phyloP scores from a whole-genome alignment of 2,329 filamentous ascomycete species.

The Penicillium sp. region DNA sequence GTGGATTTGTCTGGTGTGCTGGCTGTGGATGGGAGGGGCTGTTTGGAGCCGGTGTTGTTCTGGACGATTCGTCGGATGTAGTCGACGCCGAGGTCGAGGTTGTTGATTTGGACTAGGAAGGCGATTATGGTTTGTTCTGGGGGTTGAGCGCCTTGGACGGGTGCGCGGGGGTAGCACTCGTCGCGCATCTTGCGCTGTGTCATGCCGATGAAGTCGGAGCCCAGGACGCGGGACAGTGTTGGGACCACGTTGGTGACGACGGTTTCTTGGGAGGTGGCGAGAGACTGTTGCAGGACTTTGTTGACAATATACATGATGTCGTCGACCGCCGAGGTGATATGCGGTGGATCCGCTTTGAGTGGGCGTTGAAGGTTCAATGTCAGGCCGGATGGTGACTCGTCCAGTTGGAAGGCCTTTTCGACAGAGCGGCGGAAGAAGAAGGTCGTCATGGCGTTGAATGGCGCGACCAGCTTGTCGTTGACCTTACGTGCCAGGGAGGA shows the following conservation, averaged over 20 bases:
- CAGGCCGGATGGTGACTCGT: conserved; percentile 80
- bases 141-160: conserved; percentile 76
- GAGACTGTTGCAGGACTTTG: conserved; percentile 80
- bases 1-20: conserved; percentile 18
- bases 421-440: conserved; percentile 97
- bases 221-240: conserved; percentile 75
- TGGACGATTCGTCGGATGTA: conserved; percentile 86
- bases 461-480: conserved; percentile 68
- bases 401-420: conserved; percentile 95
- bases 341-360: conserved; percentile 77
- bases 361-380: conserved; percentile 73
- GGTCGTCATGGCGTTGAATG: conserved; percentile 89
- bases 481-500: conserved; percentile 83
- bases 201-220: conserved; percentile 93
- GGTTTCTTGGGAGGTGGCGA: conserved; percentile 80
- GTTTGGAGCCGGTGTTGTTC: conserved; percentile 57
- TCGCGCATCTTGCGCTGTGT: conserved; percentile 97
- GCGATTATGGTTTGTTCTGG: conserved; percentile 85
- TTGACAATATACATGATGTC: conserved; percentile 99
- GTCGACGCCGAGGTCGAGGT: conserved; percentile 86
- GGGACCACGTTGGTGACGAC: conserved; percentile 78
- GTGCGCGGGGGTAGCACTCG: conserved; percentile 83
- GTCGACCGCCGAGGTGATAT: conserved; percentile 93
- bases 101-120: conserved; percentile 94
- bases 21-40: conserved; percentile 15